Conservation (phyloP, 2,329 filamentous ascomycete species). For the Cladophialophora carrionii region DNA sequence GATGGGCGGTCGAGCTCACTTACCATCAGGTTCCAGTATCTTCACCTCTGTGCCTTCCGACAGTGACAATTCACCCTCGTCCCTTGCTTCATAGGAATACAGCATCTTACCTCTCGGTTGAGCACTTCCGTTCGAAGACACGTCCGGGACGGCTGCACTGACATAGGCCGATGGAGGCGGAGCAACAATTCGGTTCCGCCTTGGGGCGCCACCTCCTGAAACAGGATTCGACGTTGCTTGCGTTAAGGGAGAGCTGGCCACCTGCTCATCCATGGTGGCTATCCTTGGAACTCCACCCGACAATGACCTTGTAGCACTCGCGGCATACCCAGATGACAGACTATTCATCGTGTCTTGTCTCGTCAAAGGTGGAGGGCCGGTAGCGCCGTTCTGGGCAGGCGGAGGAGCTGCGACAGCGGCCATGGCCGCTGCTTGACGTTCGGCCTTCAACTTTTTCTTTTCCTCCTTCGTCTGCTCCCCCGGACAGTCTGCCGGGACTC, state of each 20-base stretch:
- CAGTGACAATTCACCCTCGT: conserved; percentile 79
- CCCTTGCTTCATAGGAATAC: conserved; percentile 79
- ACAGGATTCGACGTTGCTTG: conserved; percentile 42
- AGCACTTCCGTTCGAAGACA: conserved; percentile 43
- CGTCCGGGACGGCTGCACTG: conserved; percentile 59
- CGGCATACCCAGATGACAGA: conserved; percentile 82
- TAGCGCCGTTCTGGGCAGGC: conserved; percentile 53
- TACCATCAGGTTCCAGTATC: conserved; percentile 86
- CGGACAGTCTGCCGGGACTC: conserved; percentile 92
- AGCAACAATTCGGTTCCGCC: conserved; percentile 77
- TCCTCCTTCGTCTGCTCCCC: conserved; percentile 94
- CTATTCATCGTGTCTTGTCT: conserved; percentile 89
- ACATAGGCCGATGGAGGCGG: conserved; percentile 84
- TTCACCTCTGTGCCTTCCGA: conserved; percentile 76
- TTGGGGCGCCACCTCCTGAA: conserved; percentile 37
- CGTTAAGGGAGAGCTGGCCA: conserved; percentile 47
- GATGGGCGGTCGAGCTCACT: conserved; percentile 44
- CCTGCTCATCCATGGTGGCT: conserved; percentile 56
- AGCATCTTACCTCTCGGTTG: conserved; percentile 84
- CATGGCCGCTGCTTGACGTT: conserved; percentile 79
- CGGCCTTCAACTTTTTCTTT: conserved; percentile 86
- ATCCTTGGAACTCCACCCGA: conserved; percentile 61
- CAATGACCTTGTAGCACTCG: conserved; percentile 75
- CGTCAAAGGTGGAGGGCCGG: conserved; percentile 62
- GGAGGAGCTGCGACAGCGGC: conserved; percentile 50